Evolutionary conservation across 1,284 basidiomycete species (phyloP), one percentile per base, ranked within the genome.

Genomic region (Sphagnurus paluster): DNA sequence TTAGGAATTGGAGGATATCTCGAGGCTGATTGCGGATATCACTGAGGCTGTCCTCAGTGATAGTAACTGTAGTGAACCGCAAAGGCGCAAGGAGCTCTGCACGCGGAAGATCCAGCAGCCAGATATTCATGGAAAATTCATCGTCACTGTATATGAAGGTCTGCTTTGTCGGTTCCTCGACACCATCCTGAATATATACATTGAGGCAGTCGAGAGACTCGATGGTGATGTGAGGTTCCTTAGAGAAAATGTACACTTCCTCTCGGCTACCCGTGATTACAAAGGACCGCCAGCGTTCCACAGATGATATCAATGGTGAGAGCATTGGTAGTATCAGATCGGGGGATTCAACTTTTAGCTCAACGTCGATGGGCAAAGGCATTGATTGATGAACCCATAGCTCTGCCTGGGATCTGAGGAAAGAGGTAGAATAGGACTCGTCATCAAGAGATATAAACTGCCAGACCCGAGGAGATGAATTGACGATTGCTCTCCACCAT

Each of bases 311-410:
- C 32, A 85, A 68, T 7, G 80, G 82, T 0, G 82, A 81, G 23
- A 87, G 66, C 49, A 87, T 69, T 8, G 83, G 74, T 3, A 87
- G 69, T 28, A 87, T 67, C 46, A 66, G 67, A 52, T 84, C 77
- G 16, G 70, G 59, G 44, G 76, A 68, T 11, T 64, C 46, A n/a
- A 80, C 62, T 21, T 77, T 63, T 46, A 85, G 58, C 30, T 77
- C 67, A 30, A 88, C 68, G 54, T 76, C 70, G 53, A 86, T 75
- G 0, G 69, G 69, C 19, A 85, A 70, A 0, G 76, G 75, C 7
- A 61, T 53, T 2, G 82, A 82, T 33, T 70, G 74, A 42, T 64
- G 55, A 21, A 77, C 65, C 82, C 80, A 89, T 0, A 80, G 57
- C 16, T 65, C 56, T 2, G 79, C 76, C 48, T 82, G 75, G 2